Percentiles rank a stretch among this genome's conserved stretches.
These are phyloP conservation scores for Henckelia pumila DNA, from an alignment of 257 asterid genomes.

Conservation along the genomic window DNA sequence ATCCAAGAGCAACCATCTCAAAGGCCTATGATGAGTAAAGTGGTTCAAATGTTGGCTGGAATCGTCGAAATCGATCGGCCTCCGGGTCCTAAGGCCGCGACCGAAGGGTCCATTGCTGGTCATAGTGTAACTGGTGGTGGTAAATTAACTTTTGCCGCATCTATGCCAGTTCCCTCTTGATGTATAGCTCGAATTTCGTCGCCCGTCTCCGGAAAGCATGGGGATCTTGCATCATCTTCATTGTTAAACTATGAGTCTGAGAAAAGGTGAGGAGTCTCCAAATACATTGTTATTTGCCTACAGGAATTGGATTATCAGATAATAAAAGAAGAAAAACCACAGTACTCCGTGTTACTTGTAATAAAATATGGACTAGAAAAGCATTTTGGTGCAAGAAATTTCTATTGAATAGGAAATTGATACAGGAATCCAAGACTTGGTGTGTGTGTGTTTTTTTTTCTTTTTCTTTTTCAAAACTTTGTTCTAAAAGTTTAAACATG, in stretches of 20 bases:
- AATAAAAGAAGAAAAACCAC: not conserved
- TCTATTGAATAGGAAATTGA: too few species aligned
- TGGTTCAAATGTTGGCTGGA: constrained; percentile 90
- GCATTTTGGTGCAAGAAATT: too few species aligned
- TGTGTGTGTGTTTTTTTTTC: too few species aligned
- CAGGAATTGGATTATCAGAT: not conserved
- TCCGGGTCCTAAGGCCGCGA: constrained; percentile 56
- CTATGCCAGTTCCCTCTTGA: constrained; percentile 53
- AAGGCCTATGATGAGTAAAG: constrained; percentile 87
- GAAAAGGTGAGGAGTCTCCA: constrained; percentile 17
- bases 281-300: constrained; percentile 9
- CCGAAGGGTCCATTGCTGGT: constrained; percentile 54
- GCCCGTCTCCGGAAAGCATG: constrained; percentile 39
- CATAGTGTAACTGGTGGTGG: constrained; percentile 44
- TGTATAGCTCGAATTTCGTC: constrained; percentile 42
- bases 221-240: constrained; percentile 44
- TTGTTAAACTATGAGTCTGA: constrained; percentile 27
- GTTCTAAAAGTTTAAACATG: too few species aligned
- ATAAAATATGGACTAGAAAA: too few species aligned
- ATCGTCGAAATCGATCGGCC: constrained; percentile 56
- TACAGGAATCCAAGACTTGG: too few species aligned
- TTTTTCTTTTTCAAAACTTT: too few species aligned
- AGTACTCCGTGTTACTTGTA: too few species aligned
- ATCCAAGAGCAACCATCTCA: constrained; percentile 90
- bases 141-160: constrained; percentile 48